A percentile compares a stretch with the other conserved stretches of the same genome.
Conservation (phyloP, 148 eudicot species). For the Rhododendron simsii region DNA sequence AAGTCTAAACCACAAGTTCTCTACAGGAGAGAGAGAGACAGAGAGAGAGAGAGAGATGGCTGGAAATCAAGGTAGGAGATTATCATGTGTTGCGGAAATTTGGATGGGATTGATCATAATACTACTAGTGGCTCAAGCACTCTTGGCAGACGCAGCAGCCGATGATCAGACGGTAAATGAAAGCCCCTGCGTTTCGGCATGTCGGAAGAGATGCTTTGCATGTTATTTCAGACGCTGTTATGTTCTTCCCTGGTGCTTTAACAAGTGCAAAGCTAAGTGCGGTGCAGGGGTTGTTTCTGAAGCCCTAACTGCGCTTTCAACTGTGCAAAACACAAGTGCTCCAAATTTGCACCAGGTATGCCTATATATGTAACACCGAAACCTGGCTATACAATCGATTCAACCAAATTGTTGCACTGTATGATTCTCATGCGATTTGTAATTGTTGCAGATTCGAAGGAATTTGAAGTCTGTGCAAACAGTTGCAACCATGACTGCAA, state of each 20-base stretch:
- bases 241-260: neutral
- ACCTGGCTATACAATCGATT: neutral
- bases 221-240: no score
- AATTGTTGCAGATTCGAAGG: neutral
- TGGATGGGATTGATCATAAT: neutral
- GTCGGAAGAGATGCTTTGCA: neutral
- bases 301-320: neutral
- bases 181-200: neutral
- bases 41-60: neutral
- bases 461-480: neutral
- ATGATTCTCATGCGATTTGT: neutral
- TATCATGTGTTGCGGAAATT: neutral
- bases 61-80: neutral
- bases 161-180: neutral
- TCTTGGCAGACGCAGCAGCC: neutral
- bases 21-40: neutral
- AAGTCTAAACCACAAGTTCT: neutral
- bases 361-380: neutral
- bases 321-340: neutral
- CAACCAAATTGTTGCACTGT: neutral
- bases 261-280: neutral
- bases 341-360: neutral
- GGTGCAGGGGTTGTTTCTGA: neutral
- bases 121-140: neutral
- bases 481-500: neutral